phyloP scores from a whole-genome alignment of 164 flowering plant genomes.

The Nymphaea colorata region DNA sequence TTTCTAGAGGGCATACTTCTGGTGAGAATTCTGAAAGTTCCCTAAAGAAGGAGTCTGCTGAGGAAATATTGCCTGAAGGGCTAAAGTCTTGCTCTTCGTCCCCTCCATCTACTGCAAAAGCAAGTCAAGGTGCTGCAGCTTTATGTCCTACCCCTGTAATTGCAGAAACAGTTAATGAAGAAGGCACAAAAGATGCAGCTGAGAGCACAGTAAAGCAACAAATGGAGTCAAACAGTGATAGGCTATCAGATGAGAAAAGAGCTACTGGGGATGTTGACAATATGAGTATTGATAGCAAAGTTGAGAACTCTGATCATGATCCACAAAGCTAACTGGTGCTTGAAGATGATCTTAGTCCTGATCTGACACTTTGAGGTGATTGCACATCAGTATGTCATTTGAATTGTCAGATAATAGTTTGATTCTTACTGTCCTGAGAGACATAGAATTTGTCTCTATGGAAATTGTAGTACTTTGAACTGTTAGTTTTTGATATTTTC shows the following conservation, averaged over 20 bases:
- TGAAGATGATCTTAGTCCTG: too few species aligned
- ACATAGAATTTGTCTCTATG: too few species aligned
- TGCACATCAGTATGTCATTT: too few species aligned
- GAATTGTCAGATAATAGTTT: too few species aligned
- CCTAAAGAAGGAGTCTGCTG: not conserved
- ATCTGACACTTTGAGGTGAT: too few species aligned
- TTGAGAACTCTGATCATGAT: not conserved
- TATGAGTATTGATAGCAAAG: not conserved
- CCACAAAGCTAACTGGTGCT: not conserved
- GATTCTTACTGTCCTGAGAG: too few species aligned
- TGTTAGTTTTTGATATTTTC: too few species aligned
- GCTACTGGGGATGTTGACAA: not conserved
- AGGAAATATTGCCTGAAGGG: not conserved
- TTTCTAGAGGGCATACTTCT: constrained; percentile 2
- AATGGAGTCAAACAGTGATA: not conserved
- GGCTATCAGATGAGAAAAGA: not conserved
- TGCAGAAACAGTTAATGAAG: not conserved
- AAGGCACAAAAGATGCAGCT: not conserved
- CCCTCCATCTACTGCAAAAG: not conserved
- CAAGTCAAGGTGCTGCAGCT: not conserved
- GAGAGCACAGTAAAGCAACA: not conserved
- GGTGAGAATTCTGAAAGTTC: not conserved
- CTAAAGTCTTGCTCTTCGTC: not conserved
- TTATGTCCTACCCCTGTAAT: not conserved
- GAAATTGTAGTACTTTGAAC: too few species aligned